Base-by-base conservation (phyloP, 2,329 filamentous ascomycete species). In the Clarireedia monteithiana region DNA sequence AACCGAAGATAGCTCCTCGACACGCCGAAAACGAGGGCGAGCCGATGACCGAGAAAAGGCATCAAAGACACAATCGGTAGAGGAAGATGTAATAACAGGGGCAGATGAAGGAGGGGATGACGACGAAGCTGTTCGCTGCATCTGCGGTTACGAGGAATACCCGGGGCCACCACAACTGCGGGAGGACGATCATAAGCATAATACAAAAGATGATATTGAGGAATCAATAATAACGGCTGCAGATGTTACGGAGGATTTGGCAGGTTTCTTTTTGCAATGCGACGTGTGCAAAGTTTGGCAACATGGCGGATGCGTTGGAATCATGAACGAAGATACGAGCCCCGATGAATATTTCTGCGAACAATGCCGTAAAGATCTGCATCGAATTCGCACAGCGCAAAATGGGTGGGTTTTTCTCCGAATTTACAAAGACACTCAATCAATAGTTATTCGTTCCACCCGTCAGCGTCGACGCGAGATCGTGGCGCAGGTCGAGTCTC, bases 341-440 rank as follows among this genome's bases (percentile, higher is more conserved):
- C 94, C 94, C 9, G 92, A 97, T 54, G 91, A 97, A 72, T 99
- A 99, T 75, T 99, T 94, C 69, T 99, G 94, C 74, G 94, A 99
- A 74, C 82, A 90, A 71, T 99, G 94, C 74, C 85, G 88, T 63
- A 91, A 91, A 69, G 91, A 96, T 69, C 79, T 95, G 52, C 94
- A 99, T 77, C 90, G 85, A 68, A 85, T 96, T 61, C 85, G 84
- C 66, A 83, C 79, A 54, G 88, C 89, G 62, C 78, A 80, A 65
- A 94, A 91, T 77, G 91, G 91, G 94, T 97, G 80, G 77, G 89
- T 66, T 52, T 40, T 20, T 45, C 30, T 56, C 48, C 48, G 40
- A 48, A 47, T 38, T 47, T 36, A 39, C 38, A 48, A 48, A 47
- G 52, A 52, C 23, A 58, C 51, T 51, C 56, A 58, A 56, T 59